Evolutionary conservation across 2,329 filamentous ascomycete genomes (phyloP).

Genomic region (Stagonosporopsis rhizophila): DNA sequence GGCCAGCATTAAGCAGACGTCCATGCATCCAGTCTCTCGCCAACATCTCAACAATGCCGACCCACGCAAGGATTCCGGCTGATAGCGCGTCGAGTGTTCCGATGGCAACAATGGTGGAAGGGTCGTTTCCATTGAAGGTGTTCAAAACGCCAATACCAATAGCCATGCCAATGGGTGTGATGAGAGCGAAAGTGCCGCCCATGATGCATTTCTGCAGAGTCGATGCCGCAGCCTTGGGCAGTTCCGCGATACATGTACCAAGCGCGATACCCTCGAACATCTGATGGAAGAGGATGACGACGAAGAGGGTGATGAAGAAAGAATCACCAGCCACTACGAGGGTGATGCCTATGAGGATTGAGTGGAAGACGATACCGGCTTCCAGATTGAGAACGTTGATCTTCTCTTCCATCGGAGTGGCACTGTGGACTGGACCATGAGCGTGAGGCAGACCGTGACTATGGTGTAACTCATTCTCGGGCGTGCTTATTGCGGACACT

Average conservation of each 20-base stretch:
- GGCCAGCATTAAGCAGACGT: conserved; percentile 58
- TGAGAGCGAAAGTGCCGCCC: conserved; percentile 69
- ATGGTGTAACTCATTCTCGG: conserved; percentile 25
- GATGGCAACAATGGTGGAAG: conserved; percentile 71
- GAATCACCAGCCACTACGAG: conserved; percentile 62
- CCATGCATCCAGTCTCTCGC: conserved; percentile 72
- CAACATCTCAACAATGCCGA: conserved; percentile 81
- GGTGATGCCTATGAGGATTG: conserved; percentile 69
- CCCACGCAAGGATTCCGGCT: conserved; percentile 80
- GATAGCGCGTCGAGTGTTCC: conserved; percentile 77
- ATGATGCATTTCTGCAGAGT: conserved; percentile 65
- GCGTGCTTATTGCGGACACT: conserved; percentile 15
- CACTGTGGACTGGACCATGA: conserved; percentile 31
- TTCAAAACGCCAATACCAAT: conserved; percentile 77
- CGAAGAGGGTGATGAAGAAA: conserved; percentile 60
- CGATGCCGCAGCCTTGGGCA: conserved; percentile 53
- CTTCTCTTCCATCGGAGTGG: conserved; percentile 50
- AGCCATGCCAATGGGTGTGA: conserved; percentile 80
- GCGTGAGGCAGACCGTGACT: conserved; percentile 25
- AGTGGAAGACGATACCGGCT: conserved; percentile 77
- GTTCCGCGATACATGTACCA: conserved; percentile 71
- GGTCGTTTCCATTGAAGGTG: conserved; percentile 76
- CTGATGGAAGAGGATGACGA: conserved; percentile 79
- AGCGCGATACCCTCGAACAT: conserved; percentile 80
- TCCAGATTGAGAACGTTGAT: conserved; percentile 74